Evolutionary conservation across 345 rosid genomes (phyloP).

Genomic region (Linum trigynum): DNA sequence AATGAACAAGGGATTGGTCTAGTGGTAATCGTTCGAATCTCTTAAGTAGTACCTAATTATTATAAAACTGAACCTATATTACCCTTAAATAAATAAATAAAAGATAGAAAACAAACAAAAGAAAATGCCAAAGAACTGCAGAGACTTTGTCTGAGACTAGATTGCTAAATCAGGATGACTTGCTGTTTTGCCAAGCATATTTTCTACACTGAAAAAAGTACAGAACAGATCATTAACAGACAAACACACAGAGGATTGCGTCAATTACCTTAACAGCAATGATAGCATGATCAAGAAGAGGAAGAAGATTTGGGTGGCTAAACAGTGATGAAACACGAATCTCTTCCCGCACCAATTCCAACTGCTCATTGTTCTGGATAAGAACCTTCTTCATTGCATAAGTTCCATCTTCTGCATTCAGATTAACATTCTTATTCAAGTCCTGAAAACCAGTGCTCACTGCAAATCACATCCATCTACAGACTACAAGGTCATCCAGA

Average conservation of each 20-base stretch:
- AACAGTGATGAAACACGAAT: constrained; percentile 83
- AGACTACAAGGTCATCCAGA: neutral
- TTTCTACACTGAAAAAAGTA: neutral
- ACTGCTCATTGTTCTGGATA: constrained; percentile 75
- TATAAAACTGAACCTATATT: too few species aligned
- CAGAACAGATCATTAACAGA: neutral
- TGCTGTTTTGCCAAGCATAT: too few species aligned
- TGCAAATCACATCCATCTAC: neutral
- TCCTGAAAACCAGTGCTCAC: neutral
- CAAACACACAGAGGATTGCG: neutral
- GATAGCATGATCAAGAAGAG: constrained; percentile 92
- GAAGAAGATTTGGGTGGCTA: constrained; percentile 83
- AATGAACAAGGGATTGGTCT: too few species aligned
- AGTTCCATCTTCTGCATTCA: constrained; percentile 65
- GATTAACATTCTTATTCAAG: neutral
- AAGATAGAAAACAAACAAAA: neutral
- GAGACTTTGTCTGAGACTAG: neutral
- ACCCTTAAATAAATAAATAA: neutral
- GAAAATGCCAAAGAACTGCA: neutral
- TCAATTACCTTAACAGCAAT: constrained; percentile 66
- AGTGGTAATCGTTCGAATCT: too few species aligned
- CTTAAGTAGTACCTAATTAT: too few species aligned
- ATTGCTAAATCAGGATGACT: neutral
- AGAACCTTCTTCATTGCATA: constrained; percentile 98
- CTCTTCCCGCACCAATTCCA: constrained; percentile 88